Base-by-base conservation (phyloP, 164 flowering plant species). In the Vitis labrusca region DNA sequence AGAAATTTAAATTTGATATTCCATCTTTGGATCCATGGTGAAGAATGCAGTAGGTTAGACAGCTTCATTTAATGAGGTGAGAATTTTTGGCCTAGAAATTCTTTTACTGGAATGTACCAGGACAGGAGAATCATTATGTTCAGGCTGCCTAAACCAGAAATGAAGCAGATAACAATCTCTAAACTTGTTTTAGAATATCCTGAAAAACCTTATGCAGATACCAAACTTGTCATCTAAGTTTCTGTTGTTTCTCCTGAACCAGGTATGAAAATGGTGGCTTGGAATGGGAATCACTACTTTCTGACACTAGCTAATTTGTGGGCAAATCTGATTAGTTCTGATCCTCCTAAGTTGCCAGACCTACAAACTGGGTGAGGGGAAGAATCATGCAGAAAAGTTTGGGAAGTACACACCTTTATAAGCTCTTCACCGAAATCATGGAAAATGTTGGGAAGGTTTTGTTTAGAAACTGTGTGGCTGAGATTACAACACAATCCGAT, bases 261-360 rank as follows among this genome's bases (percentile, higher is more conserved):
- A 94, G 98, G 79, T 52, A 77, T 93, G 84, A 82, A 86, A 69
- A 63, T 70, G 68, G 86, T 88, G 71, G 67, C 23, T 8, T 95
- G 99, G 99, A 76, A 89, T 52, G 93, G 85, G 59, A 76, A 84
- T 70, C 80, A 78, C 8, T 91, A 79, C 81, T 89, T 90, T 68
- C 73, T 91, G 15, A 76, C 68, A 2, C 76, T 90, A 8, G 98
- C 92, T 13, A 95, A 95, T 78, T 73, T 93, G 78, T 95, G 98
- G 98, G 92, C 86, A 16, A 95, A 95, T 82, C 76, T 79, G 51
- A 70, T 95, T 19, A 87, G 93, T 62, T 49, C n/a, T 30, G 79
- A 86, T 72, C 92, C 91, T 66, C 97, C 99, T 50, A 67, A 72
- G 32, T 72, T 89, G 72, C 84, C 91, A 47, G 58, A 55, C 61